Evolutionary conservation across 768 basidiomycete genomes (phyloP).

Genomic region (Gloeopeniophorella convolvens): DNA sequence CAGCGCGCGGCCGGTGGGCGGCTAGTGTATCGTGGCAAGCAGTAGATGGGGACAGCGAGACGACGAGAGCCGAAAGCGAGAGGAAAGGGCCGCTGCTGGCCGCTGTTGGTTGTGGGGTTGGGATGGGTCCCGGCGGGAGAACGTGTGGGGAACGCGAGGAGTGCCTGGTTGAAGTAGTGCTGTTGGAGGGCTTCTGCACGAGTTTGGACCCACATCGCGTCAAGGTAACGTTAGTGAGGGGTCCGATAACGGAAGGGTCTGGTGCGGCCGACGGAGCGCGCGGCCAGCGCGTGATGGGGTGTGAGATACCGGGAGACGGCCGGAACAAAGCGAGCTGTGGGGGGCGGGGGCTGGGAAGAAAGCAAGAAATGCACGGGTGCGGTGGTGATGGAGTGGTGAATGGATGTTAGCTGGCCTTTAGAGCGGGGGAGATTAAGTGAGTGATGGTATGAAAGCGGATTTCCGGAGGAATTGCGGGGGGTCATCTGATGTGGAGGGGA

Average conservation of each 20-base stretch:
- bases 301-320: neutral
- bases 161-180: neutral
- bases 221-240: neutral
- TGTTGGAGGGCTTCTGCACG: neutral
- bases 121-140: too few species aligned
- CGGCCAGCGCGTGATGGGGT: neutral
- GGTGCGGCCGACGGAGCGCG: neutral
- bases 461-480: neutral
- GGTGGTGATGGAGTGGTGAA: neutral
- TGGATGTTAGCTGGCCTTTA: neutral
- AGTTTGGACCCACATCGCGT: neutral
- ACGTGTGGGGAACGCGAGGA: too few species aligned
- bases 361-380: neutral
- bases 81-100: too few species aligned
- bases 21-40: too few species aligned
- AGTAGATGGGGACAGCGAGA: too few species aligned
- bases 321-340: slow-evolving; percentile 3
- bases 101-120: too few species aligned
- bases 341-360: neutral
- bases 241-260: neutral
- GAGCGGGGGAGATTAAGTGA: too few species aligned
- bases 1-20: neutral
- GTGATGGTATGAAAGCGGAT: neutral
- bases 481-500: slow-evolving; percentile 16
- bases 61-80: too few species aligned